Evolutionary conservation across 345 rosid species (phyloP).

Genomic region (Luvunga scandens): DNA sequence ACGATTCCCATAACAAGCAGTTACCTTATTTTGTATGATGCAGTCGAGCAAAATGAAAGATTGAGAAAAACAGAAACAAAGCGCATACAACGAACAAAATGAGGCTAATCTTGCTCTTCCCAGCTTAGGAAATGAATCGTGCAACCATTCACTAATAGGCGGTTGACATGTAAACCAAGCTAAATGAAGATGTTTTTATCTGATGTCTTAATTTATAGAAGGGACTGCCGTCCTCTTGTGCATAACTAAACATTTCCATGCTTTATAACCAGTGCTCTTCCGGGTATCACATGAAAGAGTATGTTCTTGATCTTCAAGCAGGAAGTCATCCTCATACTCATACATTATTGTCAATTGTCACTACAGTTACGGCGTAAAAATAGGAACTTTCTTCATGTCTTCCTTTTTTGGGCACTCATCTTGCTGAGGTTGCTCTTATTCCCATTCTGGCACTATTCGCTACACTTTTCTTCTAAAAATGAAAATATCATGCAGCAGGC

Average conservation of each 20-base stretch:
- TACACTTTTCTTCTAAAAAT: not conserved
- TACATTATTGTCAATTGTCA: not conserved
- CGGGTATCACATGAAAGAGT: not conserved
- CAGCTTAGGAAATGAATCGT: not conserved
- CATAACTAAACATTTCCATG: not conserved
- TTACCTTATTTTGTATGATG: not conserved
- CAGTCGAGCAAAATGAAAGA: not conserved
- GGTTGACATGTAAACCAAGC: not conserved
- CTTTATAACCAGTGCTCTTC: not conserved
- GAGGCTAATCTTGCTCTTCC: not conserved
- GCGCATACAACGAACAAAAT: not conserved
- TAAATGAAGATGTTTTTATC: not conserved
- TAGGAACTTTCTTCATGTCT: not conserved
- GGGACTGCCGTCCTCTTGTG: not conserved
- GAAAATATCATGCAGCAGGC: slow-evolving; percentile 37
- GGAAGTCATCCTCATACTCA: not conserved
- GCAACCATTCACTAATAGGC: not conserved
- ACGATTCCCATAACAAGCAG: not conserved
- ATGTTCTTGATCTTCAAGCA: not conserved
- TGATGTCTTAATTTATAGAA: not conserved
- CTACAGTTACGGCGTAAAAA: not conserved
- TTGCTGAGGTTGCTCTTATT: not conserved
- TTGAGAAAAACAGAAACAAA: not conserved
- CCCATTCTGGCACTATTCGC: not conserved
- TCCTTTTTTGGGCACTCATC: not conserved